These are phyloP conservation scores for Jaminaea rosea DNA, from an alignment of 1,284 basidiomycete genomes.

Conservation along the genomic window DNA sequence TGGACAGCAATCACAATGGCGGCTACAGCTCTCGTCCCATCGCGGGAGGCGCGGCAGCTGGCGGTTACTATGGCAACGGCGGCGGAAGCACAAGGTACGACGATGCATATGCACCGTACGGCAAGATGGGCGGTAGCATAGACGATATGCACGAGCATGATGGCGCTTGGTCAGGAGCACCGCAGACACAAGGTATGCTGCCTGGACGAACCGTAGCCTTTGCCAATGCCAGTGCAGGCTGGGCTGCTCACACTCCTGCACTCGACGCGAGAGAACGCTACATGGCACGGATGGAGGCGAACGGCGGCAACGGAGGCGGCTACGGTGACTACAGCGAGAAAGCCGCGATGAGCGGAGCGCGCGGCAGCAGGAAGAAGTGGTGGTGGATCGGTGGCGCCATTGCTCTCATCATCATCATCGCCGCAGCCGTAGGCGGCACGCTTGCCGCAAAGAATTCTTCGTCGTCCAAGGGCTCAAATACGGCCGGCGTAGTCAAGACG, in stretches of 20 bases:
- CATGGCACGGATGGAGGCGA: constrained; percentile 18
- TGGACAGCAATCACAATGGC: too few relatives aligned
- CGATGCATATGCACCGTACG: not conserved
- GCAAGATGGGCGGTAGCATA: not conserved
- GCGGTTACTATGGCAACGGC: not conserved
- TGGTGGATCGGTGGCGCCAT: constrained; percentile 10
- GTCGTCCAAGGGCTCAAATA: not conserved
- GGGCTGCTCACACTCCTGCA: not conserved
- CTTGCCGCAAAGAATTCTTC: constrained; percentile 9
- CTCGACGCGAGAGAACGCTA: constrained; percentile 22
- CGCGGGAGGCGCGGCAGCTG: not conserved
- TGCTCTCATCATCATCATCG: constrained; percentile 9
- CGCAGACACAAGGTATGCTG: not conserved
- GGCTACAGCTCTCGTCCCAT: not conserved
- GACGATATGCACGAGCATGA: not conserved
- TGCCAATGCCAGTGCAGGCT: not conserved
- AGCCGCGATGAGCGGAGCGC: not conserved
- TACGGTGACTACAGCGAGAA: constrained; percentile 7
- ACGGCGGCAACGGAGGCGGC: constrained; percentile 2
- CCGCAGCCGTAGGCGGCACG: constrained; percentile 17
- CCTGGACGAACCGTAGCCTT: not conserved
- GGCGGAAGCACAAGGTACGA: not conserved
- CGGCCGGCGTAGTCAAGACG: constrained; percentile 14
- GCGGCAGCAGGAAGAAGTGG: constrained; percentile 12
- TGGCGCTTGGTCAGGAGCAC: not conserved